Evolutionary conservation across 2,329 filamentous ascomycete species (phyloP), one percentile per base, ranked within the genome.

Genomic region (Nemania sp.): DNA sequence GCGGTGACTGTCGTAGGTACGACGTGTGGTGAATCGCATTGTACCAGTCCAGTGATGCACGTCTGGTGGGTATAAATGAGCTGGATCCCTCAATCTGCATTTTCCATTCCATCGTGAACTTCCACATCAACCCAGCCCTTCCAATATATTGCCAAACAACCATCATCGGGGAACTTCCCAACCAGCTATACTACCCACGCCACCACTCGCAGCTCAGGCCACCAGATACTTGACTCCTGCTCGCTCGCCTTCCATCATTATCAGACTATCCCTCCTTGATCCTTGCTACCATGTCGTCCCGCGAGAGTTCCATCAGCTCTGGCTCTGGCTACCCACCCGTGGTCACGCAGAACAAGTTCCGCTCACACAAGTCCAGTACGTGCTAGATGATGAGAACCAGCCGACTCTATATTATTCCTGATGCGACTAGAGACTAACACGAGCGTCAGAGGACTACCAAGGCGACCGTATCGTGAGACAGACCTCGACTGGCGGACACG

Each of bases 291-390:
- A 64, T 64, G 62, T 52, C 54, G 11, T 64, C 62, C 1, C 59
- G 39, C 1, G 15, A 11, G 1, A 58, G 54, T 40, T 61, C 61
- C 5, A 15, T 21, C 2, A 13, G n/a, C 15, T 29, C 5, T 4
- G 17, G 20, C 37, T 35, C 20, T 25, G 21, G n/a, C 47, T 50
- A 46, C 17, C 20, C 51, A 6, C 18, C 51, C 3, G 34, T 48
- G 9, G 45, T 58, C 20, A 6, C 1, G n/a, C 61, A 55, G 11
- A 25, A 43, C 10, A 57, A 20, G 2, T 57, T 60, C 35, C 47
- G 59, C 3, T 17, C 62, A 25, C n/a, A 52, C 10, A 59, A 53
- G 37, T 59, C 58, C 10, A 32, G 58, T 62, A 59, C n/a, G 58
- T 35, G 6, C 29, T 32, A 32, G 12, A 57, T 7, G 35, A 20